Conservation (phyloP, 192 early-diverging fungal species). For the Umbelopsis isabellina region DNA sequence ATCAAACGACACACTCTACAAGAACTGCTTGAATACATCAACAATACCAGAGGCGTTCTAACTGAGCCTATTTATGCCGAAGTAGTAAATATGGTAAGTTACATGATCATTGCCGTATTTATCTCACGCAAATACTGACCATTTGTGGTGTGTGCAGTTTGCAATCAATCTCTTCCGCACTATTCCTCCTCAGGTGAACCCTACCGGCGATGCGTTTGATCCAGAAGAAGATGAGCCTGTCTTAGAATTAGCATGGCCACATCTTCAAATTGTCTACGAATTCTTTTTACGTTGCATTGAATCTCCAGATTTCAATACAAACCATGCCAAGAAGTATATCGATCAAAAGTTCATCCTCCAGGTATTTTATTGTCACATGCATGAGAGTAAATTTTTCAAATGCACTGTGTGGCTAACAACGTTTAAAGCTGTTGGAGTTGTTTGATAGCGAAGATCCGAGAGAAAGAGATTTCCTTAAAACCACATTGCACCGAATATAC, state of each 20-base stretch:
- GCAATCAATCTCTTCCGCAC: slow-evolving; percentile 94
- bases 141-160: slow-evolving; percentile 59
- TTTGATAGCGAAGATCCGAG: slow-evolving; percentile 99
- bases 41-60: slow-evolving; percentile 85
- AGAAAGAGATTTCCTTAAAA: slow-evolving; percentile 98
- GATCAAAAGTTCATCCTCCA: slow-evolving; percentile 94
- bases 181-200: slow-evolving; percentile 94
- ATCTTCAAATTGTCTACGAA: slow-evolving; percentile 97
- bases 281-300: slow-evolving; percentile 98
- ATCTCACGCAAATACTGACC: background rate
- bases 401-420: background rate
- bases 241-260: slow-evolving; percentile 96
- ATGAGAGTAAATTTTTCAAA: background rate
- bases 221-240: slow-evolving; percentile 99
- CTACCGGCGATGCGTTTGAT: slow-evolving; percentile 95
- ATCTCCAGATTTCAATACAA: slow-evolving; percentile 96
- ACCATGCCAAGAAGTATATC: slow-evolving; percentile 94
- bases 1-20: slow-evolving; percentile 90
- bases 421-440: slow-evolving; percentile 87
- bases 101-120: background rate
- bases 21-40: slow-evolving; percentile 94
- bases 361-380: slow-evolving; percentile 46
- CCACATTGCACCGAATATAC: slow-evolving; percentile 96
- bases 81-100: slow-evolving; percentile 89
- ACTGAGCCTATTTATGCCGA: slow-evolving; percentile 90